phyloP scores from a whole-genome alignment of 176 grass and related monocot species.

The Leersia perrieri region DNA sequence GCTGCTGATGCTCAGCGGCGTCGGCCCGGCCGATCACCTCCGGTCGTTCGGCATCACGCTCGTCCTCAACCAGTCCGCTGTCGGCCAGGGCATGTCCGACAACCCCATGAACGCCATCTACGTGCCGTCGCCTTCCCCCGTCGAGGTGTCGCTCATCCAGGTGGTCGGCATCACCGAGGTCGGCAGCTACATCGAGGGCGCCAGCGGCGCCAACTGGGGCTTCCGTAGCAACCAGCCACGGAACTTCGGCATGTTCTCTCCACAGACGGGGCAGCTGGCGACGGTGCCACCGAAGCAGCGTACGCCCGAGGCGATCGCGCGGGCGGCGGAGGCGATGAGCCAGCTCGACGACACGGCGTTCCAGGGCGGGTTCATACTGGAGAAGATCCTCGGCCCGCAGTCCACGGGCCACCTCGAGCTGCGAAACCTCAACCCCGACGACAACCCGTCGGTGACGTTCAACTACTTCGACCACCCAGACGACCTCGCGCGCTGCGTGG shows the following conservation, averaged over 20 bases:
- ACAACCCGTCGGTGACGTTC: constrained; percentile 88
- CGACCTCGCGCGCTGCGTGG: constrained; percentile 67
- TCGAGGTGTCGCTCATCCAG: constrained; percentile 71
- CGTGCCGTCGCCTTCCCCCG: constrained; percentile 59
- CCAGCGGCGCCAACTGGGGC: constrained; percentile 60
- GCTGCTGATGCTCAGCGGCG: constrained; percentile 83
- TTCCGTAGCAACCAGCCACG: background rate
- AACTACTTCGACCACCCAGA: constrained; percentile 85
- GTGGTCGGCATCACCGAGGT: constrained; percentile 70
- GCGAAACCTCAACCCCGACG: constrained; percentile 59
- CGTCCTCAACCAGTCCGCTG: constrained; percentile 45
- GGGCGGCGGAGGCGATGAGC: constrained; percentile 44
- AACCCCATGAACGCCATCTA: constrained; percentile 82
- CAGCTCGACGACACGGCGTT: constrained; percentile 46
- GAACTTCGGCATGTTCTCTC: constrained; percentile 88
- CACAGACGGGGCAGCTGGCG: constrained; percentile 69
- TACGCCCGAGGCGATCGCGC: constrained; percentile 65
- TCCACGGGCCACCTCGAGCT: constrained; percentile 73
- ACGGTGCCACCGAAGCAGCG: constrained; percentile 75
- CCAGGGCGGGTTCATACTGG: constrained; percentile 74
- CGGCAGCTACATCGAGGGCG: constrained; percentile 78
- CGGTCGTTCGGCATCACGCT: constrained; percentile 59
- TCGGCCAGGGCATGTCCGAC: constrained; percentile 80
- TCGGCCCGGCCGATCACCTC: constrained; percentile 67
- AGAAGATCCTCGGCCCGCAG: constrained; percentile 71